A percentile compares a stretch with the other conserved stretches of the same genome.
Evolutionary conservation across 75 land plant genomes (phyloP).

Genomic region (Picea sitchensis): DNA sequence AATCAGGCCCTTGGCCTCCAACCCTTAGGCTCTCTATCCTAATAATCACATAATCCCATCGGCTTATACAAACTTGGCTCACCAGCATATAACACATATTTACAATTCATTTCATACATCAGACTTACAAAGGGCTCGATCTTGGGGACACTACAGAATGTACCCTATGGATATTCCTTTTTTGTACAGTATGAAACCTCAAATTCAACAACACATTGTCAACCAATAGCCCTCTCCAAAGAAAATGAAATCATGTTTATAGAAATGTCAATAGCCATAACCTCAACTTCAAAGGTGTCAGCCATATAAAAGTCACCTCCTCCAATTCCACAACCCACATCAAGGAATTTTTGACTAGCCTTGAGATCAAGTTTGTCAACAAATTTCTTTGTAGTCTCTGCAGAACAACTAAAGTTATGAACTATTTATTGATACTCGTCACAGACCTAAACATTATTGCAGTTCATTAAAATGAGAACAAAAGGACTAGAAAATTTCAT

Average conservation of each 20-base stretch:
- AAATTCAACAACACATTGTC: slow-evolving; percentile 84
- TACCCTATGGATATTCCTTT: slow-evolving; percentile 54
- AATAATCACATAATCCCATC: no score
- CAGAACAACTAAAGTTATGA: background rate
- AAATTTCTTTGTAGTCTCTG: slow-evolving; percentile 98
- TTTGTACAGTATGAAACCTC: slow-evolving; percentile 96
- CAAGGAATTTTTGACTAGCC: slow-evolving; percentile 87
- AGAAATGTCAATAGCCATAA: slow-evolving; percentile 93
- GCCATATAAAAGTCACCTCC: slow-evolving; percentile 99
- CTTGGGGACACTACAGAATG: no score
- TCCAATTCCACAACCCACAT: slow-evolving; percentile 99
- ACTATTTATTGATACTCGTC: no score
- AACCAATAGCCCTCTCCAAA: slow-evolving; percentile 92
- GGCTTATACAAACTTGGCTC: no score
- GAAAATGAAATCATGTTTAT: slow-evolving; percentile 99
- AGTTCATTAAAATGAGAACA: background rate
- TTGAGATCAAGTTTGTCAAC: slow-evolving; percentile 84
- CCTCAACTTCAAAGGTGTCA: slow-evolving; percentile 84
- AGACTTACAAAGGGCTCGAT: no score
- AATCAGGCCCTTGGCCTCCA: no score
- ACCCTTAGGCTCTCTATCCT: no score
- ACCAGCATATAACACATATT: no score
- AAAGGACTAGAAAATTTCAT: background rate
- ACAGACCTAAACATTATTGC: background rate
- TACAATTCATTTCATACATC: no score